A percentile compares a stretch with the other conserved stretches of the same genome.
Evolutionary conservation across 148 eudicot genomes (phyloP).

Genomic region (Agrostemma githago): DNA sequence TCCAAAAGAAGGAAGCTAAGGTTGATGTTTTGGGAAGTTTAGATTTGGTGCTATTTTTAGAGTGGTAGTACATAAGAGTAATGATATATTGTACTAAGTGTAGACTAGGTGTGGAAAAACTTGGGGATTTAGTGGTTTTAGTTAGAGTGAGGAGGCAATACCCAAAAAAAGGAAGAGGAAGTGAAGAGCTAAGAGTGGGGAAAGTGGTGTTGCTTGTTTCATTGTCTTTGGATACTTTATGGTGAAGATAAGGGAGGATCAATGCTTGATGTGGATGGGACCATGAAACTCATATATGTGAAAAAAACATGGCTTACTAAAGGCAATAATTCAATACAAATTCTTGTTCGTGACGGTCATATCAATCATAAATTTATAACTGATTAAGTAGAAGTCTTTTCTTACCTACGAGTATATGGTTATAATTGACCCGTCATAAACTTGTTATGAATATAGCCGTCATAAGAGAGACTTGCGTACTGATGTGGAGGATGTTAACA

Average conservation of each 20-base stretch:
- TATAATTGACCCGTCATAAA: no score
- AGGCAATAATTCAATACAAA: neutral
- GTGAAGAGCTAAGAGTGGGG: neutral
- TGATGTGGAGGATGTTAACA: neutral
- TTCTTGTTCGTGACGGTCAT: no score
- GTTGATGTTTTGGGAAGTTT: neutral
- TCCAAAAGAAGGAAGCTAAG: neutral
- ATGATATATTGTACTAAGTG: neutral
- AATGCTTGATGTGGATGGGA: neutral
- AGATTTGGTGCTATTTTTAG: conserved; percentile 1
- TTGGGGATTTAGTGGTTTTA: neutral
- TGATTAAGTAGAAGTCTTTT: no score
- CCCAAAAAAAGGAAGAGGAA: neutral
- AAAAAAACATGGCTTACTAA: neutral
- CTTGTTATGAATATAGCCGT: no score
- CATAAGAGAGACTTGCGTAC: no score
- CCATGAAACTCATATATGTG: neutral
- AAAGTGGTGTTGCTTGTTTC: conserved; percentile 11
- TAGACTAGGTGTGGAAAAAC: neutral
- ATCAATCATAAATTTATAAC: no score
- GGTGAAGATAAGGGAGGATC: conserved; percentile 11
- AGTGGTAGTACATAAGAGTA: conserved; percentile 1
- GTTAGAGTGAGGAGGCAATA: neutral
- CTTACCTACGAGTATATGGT: no score
- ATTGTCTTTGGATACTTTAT: conserved; percentile 10